A percentile compares a stretch with the other conserved stretches of the same genome.
Conservation (phyloP, 768 basidiomycete genomes). For the Lactifluus rugatus region DNA sequence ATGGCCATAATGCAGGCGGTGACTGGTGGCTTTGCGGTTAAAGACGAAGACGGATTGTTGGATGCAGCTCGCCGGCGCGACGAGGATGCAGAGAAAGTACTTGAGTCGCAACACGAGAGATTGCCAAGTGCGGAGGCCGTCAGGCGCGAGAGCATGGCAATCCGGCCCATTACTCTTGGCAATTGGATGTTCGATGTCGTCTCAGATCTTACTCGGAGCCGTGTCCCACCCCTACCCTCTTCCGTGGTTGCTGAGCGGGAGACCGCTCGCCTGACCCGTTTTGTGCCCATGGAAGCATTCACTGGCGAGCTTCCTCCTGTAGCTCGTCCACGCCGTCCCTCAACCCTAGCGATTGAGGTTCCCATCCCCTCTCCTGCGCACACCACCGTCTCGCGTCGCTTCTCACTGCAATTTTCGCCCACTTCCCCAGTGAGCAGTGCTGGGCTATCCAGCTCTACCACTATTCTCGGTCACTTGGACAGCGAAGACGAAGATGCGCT, state of each 20-base stretch:
- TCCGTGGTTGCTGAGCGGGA: conserved; percentile 23
- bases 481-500: conserved; percentile 38
- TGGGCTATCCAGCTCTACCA: conserved; percentile 24
- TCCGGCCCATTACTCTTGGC: conserved; percentile 54
- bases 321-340: conserved; percentile 27
- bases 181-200: conserved; percentile 83
- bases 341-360: conserved; percentile 34
- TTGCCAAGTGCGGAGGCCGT: conserved; percentile 24
- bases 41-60: conserved; percentile 25
- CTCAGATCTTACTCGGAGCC: conserved; percentile 45
- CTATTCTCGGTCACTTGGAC: conserved; percentile 28
- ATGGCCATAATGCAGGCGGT: conserved; percentile 54
- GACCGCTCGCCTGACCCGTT: conserved; percentile 27
- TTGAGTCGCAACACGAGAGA: conserved; percentile 38
- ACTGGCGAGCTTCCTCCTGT: conserved; percentile 13
- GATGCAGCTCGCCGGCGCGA: conserved; percentile 27
- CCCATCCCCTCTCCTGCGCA: conserved; percentile 28
- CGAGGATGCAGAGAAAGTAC: conserved; percentile 37
- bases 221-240: conserved; percentile 21
- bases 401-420: conserved; percentile 62
- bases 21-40: conserved; percentile 42
- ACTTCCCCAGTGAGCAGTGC: conserved; percentile 25
- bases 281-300: conserved; percentile 30
- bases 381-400: conserved; percentile 30
- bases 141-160: conserved; percentile 36